Evolutionary conservation across 2,329 filamentous ascomycete genomes (phyloP), one percentile per base, ranked within the genome.

Genomic region (Beauveria caledonica): DNA sequence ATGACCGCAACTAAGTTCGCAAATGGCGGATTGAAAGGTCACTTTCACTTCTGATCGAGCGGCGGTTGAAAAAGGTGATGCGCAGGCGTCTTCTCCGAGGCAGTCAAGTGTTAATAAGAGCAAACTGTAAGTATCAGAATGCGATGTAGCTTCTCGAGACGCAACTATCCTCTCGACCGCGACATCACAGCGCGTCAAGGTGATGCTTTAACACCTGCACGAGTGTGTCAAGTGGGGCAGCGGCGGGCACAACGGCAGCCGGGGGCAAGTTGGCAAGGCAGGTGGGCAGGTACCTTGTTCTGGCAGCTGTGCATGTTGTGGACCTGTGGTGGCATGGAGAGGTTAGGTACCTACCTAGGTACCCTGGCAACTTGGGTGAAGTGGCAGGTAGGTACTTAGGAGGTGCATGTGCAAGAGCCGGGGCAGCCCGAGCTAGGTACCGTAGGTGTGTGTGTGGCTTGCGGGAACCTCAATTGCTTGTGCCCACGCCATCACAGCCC

Each of bases 211-310:
- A 45, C 56, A 39, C 19, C 44, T 17, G 9, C 11, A 46, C 42
- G 9, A 39, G 55, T 45, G 46, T n/a, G 39, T 44, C 8, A 60
- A 49, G 58, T 60, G 58, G 58, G 58, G 49, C 25, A 46, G 48
- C 25, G 48, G 57, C 21, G 57, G 57, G 13, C 48, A 42, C 15
- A 36, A 53, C 23, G 25, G 36, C 11, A 13, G 33, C 33, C 5
- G 11, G 33, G 33, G 11, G 33, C 13, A 36, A 36, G n/a, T n/a
- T n/a, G n/a, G n/a, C n/a, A n/a, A n/a, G n/a, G n/a, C n/a, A n/a
- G 33, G 33, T 6, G 15, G 39, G 40, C 21, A 56, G 5, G 25
- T 25, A 25, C 25, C 54, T 40, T 57, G 27, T 13, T 36, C 25
- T 8, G 3, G 29, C 17, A 5, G n/a, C 15, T 48, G n/a, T 23